Evolutionary conservation across 306 rosid species (phyloP).

Genomic region (Ochetophila trinervis): DNA sequence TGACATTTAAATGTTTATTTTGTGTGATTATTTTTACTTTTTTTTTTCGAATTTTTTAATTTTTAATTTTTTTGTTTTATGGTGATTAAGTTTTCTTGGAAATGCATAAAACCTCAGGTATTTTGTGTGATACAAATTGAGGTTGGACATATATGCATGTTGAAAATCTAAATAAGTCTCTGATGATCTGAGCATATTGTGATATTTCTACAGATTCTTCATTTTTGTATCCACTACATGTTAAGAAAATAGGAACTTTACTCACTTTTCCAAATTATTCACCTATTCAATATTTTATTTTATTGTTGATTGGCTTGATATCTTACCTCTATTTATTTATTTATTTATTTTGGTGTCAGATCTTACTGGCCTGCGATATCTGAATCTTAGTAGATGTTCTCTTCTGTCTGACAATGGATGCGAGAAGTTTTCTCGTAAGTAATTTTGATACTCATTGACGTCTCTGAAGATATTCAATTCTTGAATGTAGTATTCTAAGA

Average conservation of each 20-base stretch:
- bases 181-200: not conserved
- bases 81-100: constrained; percentile 1
- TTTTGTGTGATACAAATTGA: not conserved
- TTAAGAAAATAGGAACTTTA: not conserved
- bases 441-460: constrained; percentile 11
- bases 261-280: not conserved
- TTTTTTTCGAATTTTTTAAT: not conserved
- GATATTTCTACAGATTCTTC: not conserved
- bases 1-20: not conserved
- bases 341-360: constrained; percentile 37
- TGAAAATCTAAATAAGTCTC: not conserved
- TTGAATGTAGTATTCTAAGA: constrained; percentile 5
- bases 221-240: not conserved
- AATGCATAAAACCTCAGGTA: not conserved
- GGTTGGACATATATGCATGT: not conserved
- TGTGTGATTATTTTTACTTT: not conserved
- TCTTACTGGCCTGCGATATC: constrained; percentile 55
- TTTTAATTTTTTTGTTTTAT: too few relatives aligned
- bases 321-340: constrained; percentile 14
- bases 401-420: constrained; percentile 65
- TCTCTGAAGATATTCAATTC: not conserved
- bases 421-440: constrained; percentile 77
- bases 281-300: not conserved
- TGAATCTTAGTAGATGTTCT: constrained; percentile 80
- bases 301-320: constrained; percentile 28